Evolutionary conservation across 495 filamentous ascomycete genomes (phyloP), one percentile per base, ranked within the genome.

Genomic region (Penicillium cinerascens): DNA sequence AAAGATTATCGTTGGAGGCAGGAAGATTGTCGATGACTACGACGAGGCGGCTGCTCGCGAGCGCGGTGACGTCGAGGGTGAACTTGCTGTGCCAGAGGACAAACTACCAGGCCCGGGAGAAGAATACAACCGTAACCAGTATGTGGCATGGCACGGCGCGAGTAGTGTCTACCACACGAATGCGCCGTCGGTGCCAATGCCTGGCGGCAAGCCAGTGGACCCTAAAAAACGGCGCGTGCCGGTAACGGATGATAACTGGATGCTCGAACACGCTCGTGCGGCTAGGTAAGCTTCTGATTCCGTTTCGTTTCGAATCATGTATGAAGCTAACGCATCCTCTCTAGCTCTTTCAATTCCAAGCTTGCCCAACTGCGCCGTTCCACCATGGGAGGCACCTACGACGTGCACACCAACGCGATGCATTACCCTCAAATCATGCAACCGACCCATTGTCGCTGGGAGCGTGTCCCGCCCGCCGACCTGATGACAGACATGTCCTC

Each of bases 201-300:
- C 84, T 42, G 85, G 78, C 44, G 88, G 89, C 44, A 93, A 92
- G 68, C 78, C 76, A 13, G 75, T 82, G 13, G 79, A 85, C 47
- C 72, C 72, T 46, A 92, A 92, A 70, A 96, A 93, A 71, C 80
- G 88, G 50, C 85, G 88, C 44, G 84, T 95, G 7, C 83, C 87
- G 20, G 84, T 98, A n/a, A 98, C 91, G 23, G 89, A 92, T 51
- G 82, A 87, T n/a, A 98, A 98, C 63, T 98, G 93, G 93, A 92
- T 93, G 82, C 72, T 92, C 18, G 91, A 97, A 71, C 93, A 98
- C 67, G 91, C 91, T 18, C 83, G 87, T 20, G 88, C 91, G 61
- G 88, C 93, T 27, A 91, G 87, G 89, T 95, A 74, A 64, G 84
- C 69, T 41, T 39, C n/a, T n/a, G n/a, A n/a, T n/a, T 23, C 20